These are phyloP conservation scores for Sphaerulina vaccinii DNA, from an alignment of 2,329 filamentous ascomycete species.

Conservation along the genomic window DNA sequence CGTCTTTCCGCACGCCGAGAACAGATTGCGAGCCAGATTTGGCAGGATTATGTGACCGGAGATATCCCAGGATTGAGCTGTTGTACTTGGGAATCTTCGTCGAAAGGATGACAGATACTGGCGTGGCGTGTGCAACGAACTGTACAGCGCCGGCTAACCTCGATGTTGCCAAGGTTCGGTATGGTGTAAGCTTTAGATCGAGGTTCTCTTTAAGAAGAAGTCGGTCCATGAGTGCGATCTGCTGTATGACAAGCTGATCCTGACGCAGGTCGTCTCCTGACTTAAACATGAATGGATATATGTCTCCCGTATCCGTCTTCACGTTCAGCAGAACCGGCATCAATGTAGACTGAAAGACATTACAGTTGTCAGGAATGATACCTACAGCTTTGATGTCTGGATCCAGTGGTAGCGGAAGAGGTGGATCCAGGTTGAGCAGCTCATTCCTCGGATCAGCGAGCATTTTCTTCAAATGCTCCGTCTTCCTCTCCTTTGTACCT, in stretches of 20 bases:
- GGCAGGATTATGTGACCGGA: conserved; percentile 87
- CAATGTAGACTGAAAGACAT: conserved; percentile 93
- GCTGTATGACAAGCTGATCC: conserved; percentile 94
- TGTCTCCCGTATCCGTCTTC: conserved; percentile 71
- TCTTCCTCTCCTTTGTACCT: conserved; percentile 75
- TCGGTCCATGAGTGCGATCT: conserved; percentile 97
- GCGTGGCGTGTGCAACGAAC: conserved; percentile 78
- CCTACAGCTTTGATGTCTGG: conserved; percentile 77
- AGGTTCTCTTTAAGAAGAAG: conserved; percentile 93
- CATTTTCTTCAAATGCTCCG: conserved; percentile 79
- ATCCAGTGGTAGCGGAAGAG: conserved; percentile 83
- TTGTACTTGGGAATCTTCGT: conserved; percentile 68
- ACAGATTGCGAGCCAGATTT: conserved; percentile 70
- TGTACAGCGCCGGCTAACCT: conserved; percentile 87
- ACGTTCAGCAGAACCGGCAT: conserved; percentile 90
- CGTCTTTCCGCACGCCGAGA: conserved; percentile 83
- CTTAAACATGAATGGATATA: conserved; percentile 95
- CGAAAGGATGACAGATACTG: conserved; percentile 77
- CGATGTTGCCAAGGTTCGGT: conserved; percentile 92
- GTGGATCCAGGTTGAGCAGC: conserved; percentile 75
- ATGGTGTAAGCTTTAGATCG: conserved; percentile 90
- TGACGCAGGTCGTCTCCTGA: conserved; percentile 86
- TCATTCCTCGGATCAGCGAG: conserved; percentile 89
- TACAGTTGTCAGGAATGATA: conserved; percentile 77
- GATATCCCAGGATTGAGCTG: conserved; percentile 73